These are phyloP conservation scores for Trichoderma sp. DNA, from an alignment of 2,329 filamentous ascomycete genomes.

Conservation along the genomic window DNA sequence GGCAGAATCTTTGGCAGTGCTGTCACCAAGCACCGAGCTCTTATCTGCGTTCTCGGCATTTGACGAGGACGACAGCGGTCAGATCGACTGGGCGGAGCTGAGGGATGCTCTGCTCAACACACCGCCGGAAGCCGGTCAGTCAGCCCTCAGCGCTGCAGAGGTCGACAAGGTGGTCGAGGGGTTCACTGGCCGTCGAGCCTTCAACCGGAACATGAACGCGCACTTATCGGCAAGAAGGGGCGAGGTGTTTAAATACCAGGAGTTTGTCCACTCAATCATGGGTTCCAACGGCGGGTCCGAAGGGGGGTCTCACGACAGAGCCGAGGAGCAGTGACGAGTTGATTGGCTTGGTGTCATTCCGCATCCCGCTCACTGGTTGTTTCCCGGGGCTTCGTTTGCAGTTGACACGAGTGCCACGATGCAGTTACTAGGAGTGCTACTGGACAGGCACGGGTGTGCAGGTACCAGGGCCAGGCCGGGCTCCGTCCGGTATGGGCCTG, in stretches of 20 bases:
- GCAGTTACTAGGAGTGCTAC: neutral
- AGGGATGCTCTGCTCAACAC: constrained; percentile 81
- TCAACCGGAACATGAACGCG: constrained; percentile 60
- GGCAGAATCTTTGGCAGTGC: constrained; percentile 66
- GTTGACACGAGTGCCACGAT: constrained; percentile 16
- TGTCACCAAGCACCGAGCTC: constrained; percentile 77
- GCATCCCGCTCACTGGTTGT: constrained; percentile 1
- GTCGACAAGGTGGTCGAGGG: constrained; percentile 84
- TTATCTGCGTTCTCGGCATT: constrained; percentile 91
- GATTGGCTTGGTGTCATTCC: neutral
- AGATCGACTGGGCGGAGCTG: constrained; percentile 80
- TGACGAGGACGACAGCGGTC: constrained; percentile 91
- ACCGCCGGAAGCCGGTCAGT: constrained; percentile 68
- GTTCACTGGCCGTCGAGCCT: constrained; percentile 79
- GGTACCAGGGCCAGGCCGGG: neutral
- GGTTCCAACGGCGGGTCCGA: constrained; percentile 46
- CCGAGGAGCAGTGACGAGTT: constrained; percentile 23
- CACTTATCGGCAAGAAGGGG: constrained; percentile 61
- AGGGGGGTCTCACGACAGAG: constrained; percentile 28
- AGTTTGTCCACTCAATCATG: constrained; percentile 74
- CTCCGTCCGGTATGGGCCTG: neutral
- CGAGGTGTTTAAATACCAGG: constrained; percentile 90
- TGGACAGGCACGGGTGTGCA: neutral
- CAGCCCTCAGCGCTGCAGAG: constrained; percentile 64
- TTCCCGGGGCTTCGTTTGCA: constrained; percentile 1